These are phyloP conservation scores for Carex cristatella DNA, from an alignment of 176 grass and related monocot genomes.

Conservation along the genomic window DNA sequence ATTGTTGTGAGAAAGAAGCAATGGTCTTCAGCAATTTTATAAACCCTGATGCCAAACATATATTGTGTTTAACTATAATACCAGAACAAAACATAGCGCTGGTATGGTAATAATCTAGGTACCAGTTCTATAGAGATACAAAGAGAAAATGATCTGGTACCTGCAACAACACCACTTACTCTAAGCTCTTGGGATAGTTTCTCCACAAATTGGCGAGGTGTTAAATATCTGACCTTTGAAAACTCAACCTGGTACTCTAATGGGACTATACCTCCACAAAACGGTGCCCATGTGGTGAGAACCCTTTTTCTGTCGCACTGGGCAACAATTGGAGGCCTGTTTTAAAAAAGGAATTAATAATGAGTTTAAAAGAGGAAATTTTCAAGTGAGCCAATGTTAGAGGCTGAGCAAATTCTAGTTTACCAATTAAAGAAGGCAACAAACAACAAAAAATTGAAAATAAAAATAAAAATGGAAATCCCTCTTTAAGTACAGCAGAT, in stretches of 20 bases:
- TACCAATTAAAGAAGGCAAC: background rate
- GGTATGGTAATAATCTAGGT: background rate
- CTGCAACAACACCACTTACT: constrained; percentile 87
- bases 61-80: background rate
- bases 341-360: background rate
- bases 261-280: constrained; percentile 30
- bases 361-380: background rate
- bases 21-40: background rate
- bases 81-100: background rate
- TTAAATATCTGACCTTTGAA: constrained; percentile 62
- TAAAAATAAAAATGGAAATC: background rate
- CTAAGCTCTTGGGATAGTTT: constrained; percentile 83
- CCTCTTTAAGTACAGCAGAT: background rate
- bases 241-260: constrained; percentile 40
- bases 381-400: background rate
- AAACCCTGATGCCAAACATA: background rate
- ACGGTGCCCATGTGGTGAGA: constrained; percentile 73
- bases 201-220: constrained; percentile 91
- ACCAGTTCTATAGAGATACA: constrained; percentile 12
- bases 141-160: constrained; percentile 44
- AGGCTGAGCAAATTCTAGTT: background rate
- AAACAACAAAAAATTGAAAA: background rate
- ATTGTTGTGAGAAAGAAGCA: background rate
- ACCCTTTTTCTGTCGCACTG: constrained; percentile 76
- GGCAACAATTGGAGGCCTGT: constrained; percentile 85